These are phyloP conservation scores for Monosporozyma yasuniensis DNA, from an alignment of 805 yeast species.

Conservation along the genomic window DNA sequence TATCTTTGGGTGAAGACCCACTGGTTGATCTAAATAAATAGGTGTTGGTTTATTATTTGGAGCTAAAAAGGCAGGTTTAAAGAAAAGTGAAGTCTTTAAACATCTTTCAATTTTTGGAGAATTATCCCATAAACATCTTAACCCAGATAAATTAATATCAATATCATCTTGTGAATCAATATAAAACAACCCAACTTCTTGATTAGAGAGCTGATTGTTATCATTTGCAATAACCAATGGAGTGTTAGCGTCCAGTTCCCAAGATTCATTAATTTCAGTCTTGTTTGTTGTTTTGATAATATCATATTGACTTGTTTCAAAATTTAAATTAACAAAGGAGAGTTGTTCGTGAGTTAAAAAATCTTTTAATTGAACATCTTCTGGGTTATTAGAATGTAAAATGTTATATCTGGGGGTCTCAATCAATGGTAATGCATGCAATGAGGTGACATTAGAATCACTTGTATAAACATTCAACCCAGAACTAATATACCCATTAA, in stretches of 20 bases:
- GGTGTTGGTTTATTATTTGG: background rate
- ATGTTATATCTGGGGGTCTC: constrained; percentile 6
- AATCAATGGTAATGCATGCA: constrained; percentile 1
- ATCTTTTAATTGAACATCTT: background rate
- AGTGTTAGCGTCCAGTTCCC: constrained; percentile 5
- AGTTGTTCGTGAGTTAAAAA: background rate
- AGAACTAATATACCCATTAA: constrained; percentile 8
- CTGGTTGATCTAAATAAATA: constrained; percentile 22
- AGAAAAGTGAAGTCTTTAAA: constrained; percentile 23
- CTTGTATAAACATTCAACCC: constrained; percentile 17
- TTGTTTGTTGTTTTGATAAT: constrained; percentile 6
- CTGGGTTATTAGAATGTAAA: background rate
- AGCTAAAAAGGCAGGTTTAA: constrained; percentile 6
- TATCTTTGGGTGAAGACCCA: constrained; percentile 34
- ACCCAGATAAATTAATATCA: constrained; percentile 22
- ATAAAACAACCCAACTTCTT: constrained; percentile 25
- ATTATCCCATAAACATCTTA: constrained; percentile 23
- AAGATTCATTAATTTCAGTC: constrained; percentile 17
- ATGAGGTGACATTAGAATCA: background rate
- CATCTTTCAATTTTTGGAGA: constrained; percentile 16
- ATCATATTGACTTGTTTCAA: constrained; percentile 11
- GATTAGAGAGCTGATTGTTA: constrained; percentile 4
- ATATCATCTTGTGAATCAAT: constrained; percentile 16
- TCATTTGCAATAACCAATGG: constrained; percentile 6
- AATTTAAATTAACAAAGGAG: constrained; percentile 5